Base-by-base conservation (phyloP, 2,329 filamentous ascomycete species). In the Xylaria sp. region DNA sequence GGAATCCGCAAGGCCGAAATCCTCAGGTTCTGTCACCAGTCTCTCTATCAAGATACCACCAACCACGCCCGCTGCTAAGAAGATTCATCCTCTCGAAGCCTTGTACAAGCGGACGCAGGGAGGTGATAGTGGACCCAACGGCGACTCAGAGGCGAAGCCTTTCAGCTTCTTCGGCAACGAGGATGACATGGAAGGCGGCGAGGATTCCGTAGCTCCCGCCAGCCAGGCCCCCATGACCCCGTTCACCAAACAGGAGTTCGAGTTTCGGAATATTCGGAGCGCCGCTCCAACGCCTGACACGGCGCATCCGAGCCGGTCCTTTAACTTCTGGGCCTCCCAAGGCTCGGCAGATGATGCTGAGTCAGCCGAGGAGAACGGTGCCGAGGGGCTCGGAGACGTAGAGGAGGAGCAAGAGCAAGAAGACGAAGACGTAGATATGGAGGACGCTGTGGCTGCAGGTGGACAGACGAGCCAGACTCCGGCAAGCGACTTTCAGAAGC, bases 251-350 rank as follows among this genome's bases (percentile, higher is more conserved):
- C 88, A 90, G 73, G 95, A 98, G 73, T 84, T 95, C 35, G 91
- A 93, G 74, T 89, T 85, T 81, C 88, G 94, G 70, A 88, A 87
- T 60, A 78, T 92, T n/a, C 88, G 96, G 65, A 98, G 94, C 78
- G 94, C 94, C 5, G 96, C 96, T 2, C 96, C 96, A 0, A 99
- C 96, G 0, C 96, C 96, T 0, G 96, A 99, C 77, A 98, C 96
- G 0, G 93, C 93, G 1, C 90, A 94, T 68, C 90, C 92, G 1
- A 89, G 85, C 48, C 88, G 89, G 32, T 86, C 84, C 65, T 90
- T 91, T 76, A 83, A 85, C 71, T 84, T 91, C 29, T 90, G 87
- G 85, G 80, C 85, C 48, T 81, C 75, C 9, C 68, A 73, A 10
- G 71, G 65, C 12, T 69, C 71, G 6, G 60, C 62, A 1, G 73